A percentile compares a stretch with the other conserved stretches of the same genome.
Evolutionary conservation across 2,329 filamentous ascomycete species (phyloP).

Genomic region (Sporothrix euskadiensis): DNA sequence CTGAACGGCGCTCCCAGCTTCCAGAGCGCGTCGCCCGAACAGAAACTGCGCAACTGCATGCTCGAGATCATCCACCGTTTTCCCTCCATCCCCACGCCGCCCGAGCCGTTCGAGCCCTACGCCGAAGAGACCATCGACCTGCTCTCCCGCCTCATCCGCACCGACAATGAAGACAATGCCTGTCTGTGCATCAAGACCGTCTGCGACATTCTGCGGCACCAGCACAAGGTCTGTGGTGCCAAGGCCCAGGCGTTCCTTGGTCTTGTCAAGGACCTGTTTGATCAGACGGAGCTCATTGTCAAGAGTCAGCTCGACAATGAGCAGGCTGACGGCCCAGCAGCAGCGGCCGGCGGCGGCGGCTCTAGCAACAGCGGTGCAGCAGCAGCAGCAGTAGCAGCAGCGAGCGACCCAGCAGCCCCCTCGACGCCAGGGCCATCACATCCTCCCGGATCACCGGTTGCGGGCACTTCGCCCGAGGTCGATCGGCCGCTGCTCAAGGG

Average conservation of each 20-base stretch:
- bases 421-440: conserved; percentile 66
- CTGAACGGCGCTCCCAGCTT: conserved; percentile 86
- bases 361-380: neutral
- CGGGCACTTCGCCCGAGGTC: conserved; percentile 77
- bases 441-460: conserved; percentile 84
- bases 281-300: conserved; percentile 93
- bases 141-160: conserved; percentile 81
- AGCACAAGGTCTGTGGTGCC: conserved; percentile 73
- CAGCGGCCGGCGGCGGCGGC: conserved; percentile 38
- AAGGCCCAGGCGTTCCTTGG: conserved; percentile 88
- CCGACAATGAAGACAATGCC: conserved; percentile 97
- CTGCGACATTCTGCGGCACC: conserved; percentile 93
- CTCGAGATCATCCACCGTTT: conserved; percentile 93
- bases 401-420: conserved; percentile 53
- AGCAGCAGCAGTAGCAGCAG: neutral
- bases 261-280: conserved; percentile 93
- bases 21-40: conserved; percentile 84
- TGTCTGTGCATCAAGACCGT: conserved; percentile 98
- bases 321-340: conserved; percentile 46
- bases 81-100: conserved; percentile 66
- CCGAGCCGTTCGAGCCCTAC: conserved; percentile 83
- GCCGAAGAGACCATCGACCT: conserved; percentile 87
- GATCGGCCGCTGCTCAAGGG: conserved; percentile 82
- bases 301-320: conserved; percentile 89
- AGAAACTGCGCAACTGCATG: conserved; percentile 90